Evolutionary conservation across 2,329 filamentous ascomycete genomes (phyloP), one percentile per base, ranked within the genome.

Genomic region (Cladosporium cucumerinum): DNA sequence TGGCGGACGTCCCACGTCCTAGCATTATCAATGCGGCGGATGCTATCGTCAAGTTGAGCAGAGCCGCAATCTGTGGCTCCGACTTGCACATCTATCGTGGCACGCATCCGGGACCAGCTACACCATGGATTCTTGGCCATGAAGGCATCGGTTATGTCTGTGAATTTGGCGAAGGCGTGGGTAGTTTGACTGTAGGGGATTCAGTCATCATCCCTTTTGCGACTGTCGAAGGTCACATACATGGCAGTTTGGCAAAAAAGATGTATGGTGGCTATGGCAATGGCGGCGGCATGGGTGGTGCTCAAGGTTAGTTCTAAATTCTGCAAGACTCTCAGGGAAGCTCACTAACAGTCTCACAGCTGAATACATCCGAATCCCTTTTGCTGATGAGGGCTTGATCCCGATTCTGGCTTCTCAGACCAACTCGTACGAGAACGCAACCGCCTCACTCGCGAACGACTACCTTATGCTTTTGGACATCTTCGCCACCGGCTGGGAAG

Each of bases 401-500:
- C 59, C 64, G 1, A 48, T 66, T 4, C 63, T 60, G 21, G 16
- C 36, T 5, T 7, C 39, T 3, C 32, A 57, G 23, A 26, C 28
- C 21, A 32, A 1, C 10, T 21, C 30, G 43, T 43, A 59, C 23
- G 66, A 23, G 18, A 66, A 66, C 54, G 26, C 32, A 18, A 62
- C 60, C 3, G 49, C 36, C 2, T 62, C 60, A 7, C 49, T 55
- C 5, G 60, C 60, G 21, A 62, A 62, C 36, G 60, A 62, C 49
- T 62, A 55, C 11, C 32, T 62, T 18, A 62, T 86, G 75, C 82
- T 95, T 1, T 92, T 89, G 2, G 72, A 78, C 48, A 75, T 77
- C 2, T 71, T 71, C 0, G 67, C 73, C 0, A 74, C 76, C 1
- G 74, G 76, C 11, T 72, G 65, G 83, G 87, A 95, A 71, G 86